Base-by-base conservation (phyloP, 352 stramenopile genomes). In the Globisporangium barbulae region DNA sequence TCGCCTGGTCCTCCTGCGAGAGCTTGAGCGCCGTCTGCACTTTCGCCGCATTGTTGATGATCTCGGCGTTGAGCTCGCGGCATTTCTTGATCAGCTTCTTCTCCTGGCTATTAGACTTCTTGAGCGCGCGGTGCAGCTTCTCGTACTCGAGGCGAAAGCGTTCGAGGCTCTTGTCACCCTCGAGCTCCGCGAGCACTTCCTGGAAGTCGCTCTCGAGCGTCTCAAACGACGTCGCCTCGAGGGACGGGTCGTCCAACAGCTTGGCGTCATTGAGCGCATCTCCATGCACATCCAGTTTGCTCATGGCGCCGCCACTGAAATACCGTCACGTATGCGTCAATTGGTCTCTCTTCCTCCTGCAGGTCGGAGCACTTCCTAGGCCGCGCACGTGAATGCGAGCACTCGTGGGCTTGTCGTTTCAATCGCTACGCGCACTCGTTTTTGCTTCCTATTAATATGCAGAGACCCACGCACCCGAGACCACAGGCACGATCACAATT, bases 71-170 rank as follows among this genome's bases (percentile, higher is more conserved):
- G 17, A 98, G 70, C 65, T 98, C 95, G 22, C 89, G 84, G 65
- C 93, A 98, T 67, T 98, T 98, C 66, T 98, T 97, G 53, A 98
- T 95, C 30, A 98, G 78, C 57, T 96, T 94, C 71, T 98, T 98
- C 79, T 98, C 95, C 69, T 98, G 96, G 1, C 84, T 86, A 59
- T 98, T 96, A 8, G 88, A 97, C 65, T 97, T 98, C 47, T 96
- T 97, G 37, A 98, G 81, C 21, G 93, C 91, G 39, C 92, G 88
- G 64, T 98, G 90, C 13, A 98, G 79, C 73, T 98, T 98, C 69
- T 98, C 95, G 69, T 98, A 98, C 73, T 98, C 95, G 22, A 97
- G 71, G 2, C 93, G 83, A 75, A 98, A 98, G 5, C 90, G 83
- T 71, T 98, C 93, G 35, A 98, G 79, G 33, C 75, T 96, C 70